phyloP scores from a whole-genome alignment of 371 early-diverging fungal genomes.

The Blakeslea trispora region DNA sequence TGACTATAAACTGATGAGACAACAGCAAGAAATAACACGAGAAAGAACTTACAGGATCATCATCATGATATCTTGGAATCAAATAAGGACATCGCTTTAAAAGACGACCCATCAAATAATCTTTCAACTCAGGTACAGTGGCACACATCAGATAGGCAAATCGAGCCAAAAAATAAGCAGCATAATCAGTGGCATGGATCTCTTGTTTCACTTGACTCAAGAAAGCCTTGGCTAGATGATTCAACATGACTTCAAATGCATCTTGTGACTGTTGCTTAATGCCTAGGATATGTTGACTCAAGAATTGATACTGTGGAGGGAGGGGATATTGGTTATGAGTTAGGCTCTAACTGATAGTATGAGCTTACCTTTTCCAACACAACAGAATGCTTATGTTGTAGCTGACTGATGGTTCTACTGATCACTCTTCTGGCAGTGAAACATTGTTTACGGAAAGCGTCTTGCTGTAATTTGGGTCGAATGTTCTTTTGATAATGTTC shows the following conservation, averaged over 20 bases:
- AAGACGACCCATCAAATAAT: conserved; percentile 74
- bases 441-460: conserved; percentile 30
- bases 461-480: conserved; percentile 19
- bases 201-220: conserved; percentile 79
- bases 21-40: too few species aligned
- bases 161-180: conserved; percentile 76
- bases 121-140: conserved; percentile 60
- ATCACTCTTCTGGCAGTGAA: conserved; percentile 20
- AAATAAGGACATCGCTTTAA: conserved; percentile 79
- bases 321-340: too few species aligned
- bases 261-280: conserved; percentile 43
- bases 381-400: conserved; percentile 27
- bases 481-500: conserved; percentile 25
- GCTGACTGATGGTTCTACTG: conserved; percentile 29
- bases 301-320: conserved; percentile 48
- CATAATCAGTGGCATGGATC: conserved; percentile 59
- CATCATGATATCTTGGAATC: conserved; percentile 67
- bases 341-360: too few species aligned
- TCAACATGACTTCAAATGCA: conserved; percentile 61
- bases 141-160: conserved; percentile 64
- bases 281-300: conserved; percentile 50
- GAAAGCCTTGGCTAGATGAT: conserved; percentile 63
- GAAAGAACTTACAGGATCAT: conserved; percentile 59
- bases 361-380: conserved; percentile 35
- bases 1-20: conserved; percentile 15